Conservation (phyloP, 2,329 filamentous ascomycete genomes). For the Septoria linicola region DNA sequence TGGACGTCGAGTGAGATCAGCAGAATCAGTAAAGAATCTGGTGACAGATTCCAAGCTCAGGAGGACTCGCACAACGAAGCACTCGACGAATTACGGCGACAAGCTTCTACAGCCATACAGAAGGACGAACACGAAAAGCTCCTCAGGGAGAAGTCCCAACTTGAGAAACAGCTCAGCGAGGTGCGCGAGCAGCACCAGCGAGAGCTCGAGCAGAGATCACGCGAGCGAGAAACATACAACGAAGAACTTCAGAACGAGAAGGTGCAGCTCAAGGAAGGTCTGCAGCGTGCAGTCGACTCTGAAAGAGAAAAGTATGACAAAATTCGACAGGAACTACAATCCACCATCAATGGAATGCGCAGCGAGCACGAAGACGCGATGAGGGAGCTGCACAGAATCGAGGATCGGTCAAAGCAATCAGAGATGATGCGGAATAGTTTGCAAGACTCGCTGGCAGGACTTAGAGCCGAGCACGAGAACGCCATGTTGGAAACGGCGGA, state of each 20-base stretch:
- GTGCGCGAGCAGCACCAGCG: conserved; percentile 27
- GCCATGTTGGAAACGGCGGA: conserved; percentile 14
- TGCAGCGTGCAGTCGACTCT: conserved; percentile 13
- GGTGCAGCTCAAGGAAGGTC: conserved; percentile 23
- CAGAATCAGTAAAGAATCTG: too few species aligned
- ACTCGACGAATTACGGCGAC: too few species aligned
- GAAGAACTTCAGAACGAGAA: conserved; percentile 22
- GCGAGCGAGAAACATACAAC: conserved; percentile 27
- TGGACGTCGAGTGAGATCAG: too few species aligned
- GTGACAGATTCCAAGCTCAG: too few species aligned
- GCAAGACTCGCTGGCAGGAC: conserved; percentile 15
- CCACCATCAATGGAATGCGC: background rate
- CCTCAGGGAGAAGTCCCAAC: conserved; percentile 16
- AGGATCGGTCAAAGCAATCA: conserved; percentile 15
- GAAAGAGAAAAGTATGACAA: background rate
- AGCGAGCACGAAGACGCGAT: conserved; percentile 9
- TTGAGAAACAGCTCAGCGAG: conserved; percentile 22
- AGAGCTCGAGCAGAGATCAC: conserved; percentile 29
- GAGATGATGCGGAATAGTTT: conserved; percentile 9
- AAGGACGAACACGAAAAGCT: conserved; percentile 9
- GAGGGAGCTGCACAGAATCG: conserved; percentile 11
- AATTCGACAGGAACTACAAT: conserved; percentile 4
- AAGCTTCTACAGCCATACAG: background rate
- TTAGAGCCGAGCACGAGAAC: conserved; percentile 16
- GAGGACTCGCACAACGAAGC: too few species aligned